Percentiles rank a stretch among this genome's conserved stretches.
Evolutionary conservation across 352 stramenopile species (phyloP).

Genomic region (Phytophthora syringae): DNA sequence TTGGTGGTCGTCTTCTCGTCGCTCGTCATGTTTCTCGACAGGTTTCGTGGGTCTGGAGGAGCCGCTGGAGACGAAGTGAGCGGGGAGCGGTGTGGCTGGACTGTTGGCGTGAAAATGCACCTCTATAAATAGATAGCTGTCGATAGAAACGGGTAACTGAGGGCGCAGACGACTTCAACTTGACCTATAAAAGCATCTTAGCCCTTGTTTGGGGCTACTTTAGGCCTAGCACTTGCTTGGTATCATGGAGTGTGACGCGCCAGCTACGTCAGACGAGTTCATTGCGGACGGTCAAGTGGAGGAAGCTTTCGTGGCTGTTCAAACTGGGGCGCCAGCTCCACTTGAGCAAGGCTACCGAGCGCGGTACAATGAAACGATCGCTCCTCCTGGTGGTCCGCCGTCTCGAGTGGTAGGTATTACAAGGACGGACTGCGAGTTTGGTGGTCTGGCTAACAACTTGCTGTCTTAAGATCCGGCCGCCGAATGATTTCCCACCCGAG

Average conservation of each 20-base stretch:
- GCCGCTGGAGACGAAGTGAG: constrained; percentile 27
- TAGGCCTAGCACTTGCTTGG: too few species aligned
- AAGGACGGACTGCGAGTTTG: neutral
- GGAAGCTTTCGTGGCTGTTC: neutral
- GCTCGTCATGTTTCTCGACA: constrained; percentile 40
- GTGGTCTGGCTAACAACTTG: too few species aligned
- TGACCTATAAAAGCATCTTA: too few species aligned
- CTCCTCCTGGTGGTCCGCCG: constrained; percentile 44
- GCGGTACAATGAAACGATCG: constrained; percentile 65
- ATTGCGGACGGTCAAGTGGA: neutral
- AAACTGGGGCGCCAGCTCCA: neutral
- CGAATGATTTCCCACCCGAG: constrained; percentile 68
- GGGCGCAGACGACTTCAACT: too few species aligned
- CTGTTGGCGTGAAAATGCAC: too few species aligned
- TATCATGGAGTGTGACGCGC: constrained; percentile 18
- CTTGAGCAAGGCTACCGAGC: constrained; percentile 51
- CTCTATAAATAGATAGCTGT: too few species aligned
- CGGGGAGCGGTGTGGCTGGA: too few species aligned
- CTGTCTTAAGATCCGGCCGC: constrained; percentile 53
- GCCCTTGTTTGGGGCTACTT: too few species aligned
- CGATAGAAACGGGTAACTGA: too few species aligned
- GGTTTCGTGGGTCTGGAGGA: constrained; percentile 7
- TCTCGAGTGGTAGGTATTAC: constrained; percentile 56
- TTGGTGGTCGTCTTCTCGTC: constrained; percentile 46
- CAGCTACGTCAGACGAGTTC: constrained; percentile 12